A percentile compares a stretch with the other conserved stretches of the same genome.
Conservation (phyloP, 352 stramenopile species). For the Peronosclerospora sorghi region DNA sequence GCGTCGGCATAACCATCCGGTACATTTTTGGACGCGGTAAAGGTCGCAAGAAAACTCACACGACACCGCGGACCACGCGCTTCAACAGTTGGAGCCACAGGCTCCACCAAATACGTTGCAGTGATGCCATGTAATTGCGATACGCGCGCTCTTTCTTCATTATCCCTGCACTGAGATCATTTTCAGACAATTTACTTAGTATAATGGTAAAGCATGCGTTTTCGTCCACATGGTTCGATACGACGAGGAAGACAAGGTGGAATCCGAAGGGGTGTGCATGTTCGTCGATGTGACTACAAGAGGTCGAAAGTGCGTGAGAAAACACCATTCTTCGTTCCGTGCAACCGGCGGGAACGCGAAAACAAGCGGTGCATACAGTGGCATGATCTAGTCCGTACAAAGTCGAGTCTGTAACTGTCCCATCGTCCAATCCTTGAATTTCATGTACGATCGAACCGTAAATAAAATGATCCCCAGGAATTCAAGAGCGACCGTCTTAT, state of each 20-base stretch:
- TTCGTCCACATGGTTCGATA: slow-evolving; percentile 9
- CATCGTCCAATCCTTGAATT: slow-evolving; percentile 7
- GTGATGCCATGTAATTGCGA: slow-evolving; percentile 32
- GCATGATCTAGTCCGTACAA: slow-evolving; percentile 16
- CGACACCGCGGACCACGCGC: slow-evolving; percentile 16
- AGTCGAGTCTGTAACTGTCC: slow-evolving; percentile 1
- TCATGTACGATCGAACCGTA: slow-evolving; percentile 40
- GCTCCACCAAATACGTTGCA: slow-evolving; percentile 21
- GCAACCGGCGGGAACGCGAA: slow-evolving; percentile 24
- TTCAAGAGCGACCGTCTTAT: slow-evolving; percentile 16
- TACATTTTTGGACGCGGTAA: slow-evolving; percentile 5
- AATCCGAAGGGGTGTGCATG: slow-evolving; percentile 3
- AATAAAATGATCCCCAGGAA: slow-evolving; percentile 34
- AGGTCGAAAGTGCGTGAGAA: slow-evolving; percentile 27
- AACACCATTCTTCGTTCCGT: slow-evolving; percentile 40
- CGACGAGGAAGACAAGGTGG: slow-evolving; percentile 8
- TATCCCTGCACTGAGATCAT: slow-evolving; percentile 22
- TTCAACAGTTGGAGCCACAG: slow-evolving; percentile 8
- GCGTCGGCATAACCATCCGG: slow-evolving; percentile 14
- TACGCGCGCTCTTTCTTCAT: slow-evolving; percentile 18
- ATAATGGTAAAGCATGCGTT: slow-evolving; percentile 22
- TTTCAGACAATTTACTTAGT: slow-evolving; percentile 17
- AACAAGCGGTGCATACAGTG: slow-evolving; percentile 30
- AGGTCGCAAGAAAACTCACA: slow-evolving; percentile 34
- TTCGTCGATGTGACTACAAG: background rate